phyloP scores from a whole-genome alignment of 768 basidiomycete genomes.

The Tricholoma terreum region DNA sequence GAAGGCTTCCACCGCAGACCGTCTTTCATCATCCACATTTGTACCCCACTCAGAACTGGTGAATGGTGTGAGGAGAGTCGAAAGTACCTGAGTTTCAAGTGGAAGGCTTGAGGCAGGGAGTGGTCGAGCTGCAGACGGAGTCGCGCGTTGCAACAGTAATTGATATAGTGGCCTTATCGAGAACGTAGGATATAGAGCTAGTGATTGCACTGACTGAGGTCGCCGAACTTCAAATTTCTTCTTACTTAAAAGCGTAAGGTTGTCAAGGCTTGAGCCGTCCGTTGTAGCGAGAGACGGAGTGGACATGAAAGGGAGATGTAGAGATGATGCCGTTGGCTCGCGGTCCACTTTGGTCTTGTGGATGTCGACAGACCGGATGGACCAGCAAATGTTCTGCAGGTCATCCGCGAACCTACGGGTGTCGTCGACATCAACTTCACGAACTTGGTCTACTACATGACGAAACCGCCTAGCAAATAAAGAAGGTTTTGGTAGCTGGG shows the following conservation, averaged over 20 bases:
- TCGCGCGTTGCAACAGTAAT: slow-evolving; percentile 43
- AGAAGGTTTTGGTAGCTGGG: slow-evolving; percentile 47
- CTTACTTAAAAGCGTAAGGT: slow-evolving; percentile 15
- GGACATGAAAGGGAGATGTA: slow-evolving; percentile 43
- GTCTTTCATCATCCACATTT: slow-evolving; percentile 49
- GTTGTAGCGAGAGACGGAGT: slow-evolving; percentile 29
- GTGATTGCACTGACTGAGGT: slow-evolving; percentile 41
- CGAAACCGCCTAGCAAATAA: slow-evolving; percentile 50
- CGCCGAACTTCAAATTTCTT: slow-evolving; percentile 38
- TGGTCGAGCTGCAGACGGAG: slow-evolving; percentile 25
- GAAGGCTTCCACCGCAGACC: slow-evolving; percentile 57
- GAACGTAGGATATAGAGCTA: slow-evolving; percentile 27
- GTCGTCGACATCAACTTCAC: slow-evolving; percentile 48
- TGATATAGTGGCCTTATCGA: slow-evolving; percentile 45
- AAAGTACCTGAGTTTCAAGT: slow-evolving; percentile 56
- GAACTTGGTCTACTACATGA: slow-evolving; percentile 64
- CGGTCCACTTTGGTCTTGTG: slow-evolving; percentile 23
- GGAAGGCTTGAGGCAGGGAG: slow-evolving; percentile 41
- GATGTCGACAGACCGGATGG: slow-evolving; percentile 45
- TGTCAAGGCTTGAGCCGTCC: slow-evolving; percentile 13
- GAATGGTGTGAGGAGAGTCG: slow-evolving; percentile 58
- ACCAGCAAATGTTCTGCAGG: slow-evolving; percentile 52
- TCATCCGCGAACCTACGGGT: slow-evolving; percentile 51
- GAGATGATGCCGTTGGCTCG: slow-evolving; percentile 30
- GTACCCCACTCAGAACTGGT: slow-evolving; percentile 32